phyloP scores from a whole-genome alignment of 306 rosid species.

The Elaeagnus macrophylla region DNA sequence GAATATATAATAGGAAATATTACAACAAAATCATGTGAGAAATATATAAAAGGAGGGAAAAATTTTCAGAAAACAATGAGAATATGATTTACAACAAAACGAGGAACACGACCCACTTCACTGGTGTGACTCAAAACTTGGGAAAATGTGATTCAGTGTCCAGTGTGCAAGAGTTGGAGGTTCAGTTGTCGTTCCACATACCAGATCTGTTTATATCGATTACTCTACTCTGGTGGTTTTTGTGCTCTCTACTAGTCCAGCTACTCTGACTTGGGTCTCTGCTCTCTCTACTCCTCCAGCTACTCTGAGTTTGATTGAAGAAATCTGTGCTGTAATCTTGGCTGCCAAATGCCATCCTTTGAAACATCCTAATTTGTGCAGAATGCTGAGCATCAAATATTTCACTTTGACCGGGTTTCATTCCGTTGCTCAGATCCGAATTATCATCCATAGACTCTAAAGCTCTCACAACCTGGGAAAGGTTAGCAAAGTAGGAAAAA shows the following conservation, averaged over 20 bases:
- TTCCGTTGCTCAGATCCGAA: conserved; percentile 69
- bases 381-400: conserved; percentile 57
- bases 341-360: conserved; percentile 81
- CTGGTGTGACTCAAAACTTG: neutral
- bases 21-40: conserved; percentile 24
- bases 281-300: conserved; percentile 48
- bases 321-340: conserved; percentile 51
- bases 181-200: conserved; percentile 30
- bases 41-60: neutral
- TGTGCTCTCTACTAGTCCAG: conserved; percentile 45
- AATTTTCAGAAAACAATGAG: neutral
- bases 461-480: conserved; percentile 78
- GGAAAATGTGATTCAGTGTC: neutral
- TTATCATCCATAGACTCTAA: conserved; percentile 63
- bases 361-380: conserved; percentile 77
- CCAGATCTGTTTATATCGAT: conserved; percentile 44
- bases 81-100: conserved; percentile 35
- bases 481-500: neutral
- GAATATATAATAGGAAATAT: conserved; percentile 24
- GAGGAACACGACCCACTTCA: conserved; percentile 11
- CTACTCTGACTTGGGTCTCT: conserved; percentile 41
- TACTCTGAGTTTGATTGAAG: conserved; percentile 52
- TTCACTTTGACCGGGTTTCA: conserved; percentile 89
- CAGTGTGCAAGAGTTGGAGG: too few species aligned
- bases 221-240: conserved; percentile 19